Evolutionary conservation across 805 yeast species (phyloP).

Genomic region (Candida verbasci): DNA sequence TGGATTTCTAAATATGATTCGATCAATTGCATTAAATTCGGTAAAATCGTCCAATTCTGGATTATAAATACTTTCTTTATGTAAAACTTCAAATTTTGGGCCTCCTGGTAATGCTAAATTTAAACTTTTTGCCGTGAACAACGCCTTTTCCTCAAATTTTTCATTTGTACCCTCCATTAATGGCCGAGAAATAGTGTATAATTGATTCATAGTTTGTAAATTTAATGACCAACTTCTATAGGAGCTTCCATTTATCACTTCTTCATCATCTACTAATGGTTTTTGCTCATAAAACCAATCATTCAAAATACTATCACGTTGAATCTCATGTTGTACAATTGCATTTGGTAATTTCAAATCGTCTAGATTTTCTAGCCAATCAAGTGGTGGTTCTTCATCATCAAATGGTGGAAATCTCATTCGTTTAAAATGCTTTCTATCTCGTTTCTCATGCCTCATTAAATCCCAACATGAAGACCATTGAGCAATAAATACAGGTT

Average conservation of each 20-base stretch:
- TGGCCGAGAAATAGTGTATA: slow-evolving; percentile 70
- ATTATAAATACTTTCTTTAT: slow-evolving; percentile 53
- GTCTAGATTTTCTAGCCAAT: slow-evolving; percentile 76
- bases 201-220: slow-evolving; percentile 55
- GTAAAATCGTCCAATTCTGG: slow-evolving; percentile 72
- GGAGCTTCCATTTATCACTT: slow-evolving; percentile 68
- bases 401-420: slow-evolving; percentile 95
- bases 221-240: slow-evolving; percentile 70
- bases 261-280: slow-evolving; percentile 59
- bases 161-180: slow-evolving; percentile 60
- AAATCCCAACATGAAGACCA: slow-evolving; percentile 93
- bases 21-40: slow-evolving; percentile 85
- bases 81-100: slow-evolving; percentile 88
- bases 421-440: slow-evolving; percentile 82
- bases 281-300: slow-evolving; percentile 81
- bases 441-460: slow-evolving; percentile 94
- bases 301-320: slow-evolving; percentile 54
- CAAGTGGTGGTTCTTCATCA: slow-evolving; percentile 92
- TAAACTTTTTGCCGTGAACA: slow-evolving; percentile 87
- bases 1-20: slow-evolving; percentile 76
- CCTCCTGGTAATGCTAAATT: slow-evolving; percentile 91
- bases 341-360: slow-evolving; percentile 71
- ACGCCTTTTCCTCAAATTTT: slow-evolving; percentile 73
- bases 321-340: slow-evolving; percentile 61
- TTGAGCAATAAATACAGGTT: slow-evolving; percentile 87